Percentiles rank a stretch among this genome's conserved stretches.
Conservation (phyloP, 495 filamentous ascomycete genomes). For the Penicillium riverlandense region DNA sequence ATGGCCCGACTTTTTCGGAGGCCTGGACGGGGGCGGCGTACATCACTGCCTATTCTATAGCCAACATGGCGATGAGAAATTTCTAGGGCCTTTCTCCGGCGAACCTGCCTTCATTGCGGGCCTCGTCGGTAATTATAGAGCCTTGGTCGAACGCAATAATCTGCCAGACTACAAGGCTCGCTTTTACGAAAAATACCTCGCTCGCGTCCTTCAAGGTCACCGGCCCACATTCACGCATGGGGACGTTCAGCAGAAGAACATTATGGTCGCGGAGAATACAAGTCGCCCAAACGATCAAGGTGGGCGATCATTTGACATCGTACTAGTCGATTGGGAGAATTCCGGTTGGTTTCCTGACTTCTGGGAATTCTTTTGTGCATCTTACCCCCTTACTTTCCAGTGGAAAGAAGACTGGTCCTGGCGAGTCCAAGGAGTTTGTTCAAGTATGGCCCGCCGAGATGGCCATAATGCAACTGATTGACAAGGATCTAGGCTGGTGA, state of each 20-base stretch:
- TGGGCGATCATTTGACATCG: conserved; percentile 17
- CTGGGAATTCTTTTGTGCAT: conserved; percentile 22
- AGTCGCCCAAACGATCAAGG: conserved; percentile 12
- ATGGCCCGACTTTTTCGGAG: conserved; percentile 14
- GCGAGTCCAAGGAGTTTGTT: conserved; percentile 21
- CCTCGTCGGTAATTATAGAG: conserved; percentile 16
- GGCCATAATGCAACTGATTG: conserved; percentile 20
- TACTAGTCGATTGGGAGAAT: too few species aligned
- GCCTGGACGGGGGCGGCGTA: conserved; percentile 12
- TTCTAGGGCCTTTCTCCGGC: conserved; percentile 14
- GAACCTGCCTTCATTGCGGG: conserved; percentile 18
- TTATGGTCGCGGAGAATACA: conserved; percentile 18
- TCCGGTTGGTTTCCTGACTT: conserved; percentile 21
- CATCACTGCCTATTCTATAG: conserved; percentile 19
- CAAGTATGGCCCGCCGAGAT: conserved; percentile 21
- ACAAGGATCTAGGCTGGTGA: conserved; percentile 19
- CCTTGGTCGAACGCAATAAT: conserved; percentile 12
- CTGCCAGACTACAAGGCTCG: conserved; percentile 16
- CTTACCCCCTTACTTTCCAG: conserved; percentile 7
- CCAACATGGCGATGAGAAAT: conserved; percentile 9
- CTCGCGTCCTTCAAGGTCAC: conserved; percentile 15
- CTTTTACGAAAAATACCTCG: conserved; percentile 16
- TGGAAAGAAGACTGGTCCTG: conserved; percentile 22
- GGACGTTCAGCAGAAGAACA: conserved; percentile 23
- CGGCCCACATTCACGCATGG: conserved; percentile 22